Evolutionary conservation across 306 rosid genomes (phyloP), one percentile per base, ranked within the genome.

Genomic region (Astragalus membranaceus): DNA sequence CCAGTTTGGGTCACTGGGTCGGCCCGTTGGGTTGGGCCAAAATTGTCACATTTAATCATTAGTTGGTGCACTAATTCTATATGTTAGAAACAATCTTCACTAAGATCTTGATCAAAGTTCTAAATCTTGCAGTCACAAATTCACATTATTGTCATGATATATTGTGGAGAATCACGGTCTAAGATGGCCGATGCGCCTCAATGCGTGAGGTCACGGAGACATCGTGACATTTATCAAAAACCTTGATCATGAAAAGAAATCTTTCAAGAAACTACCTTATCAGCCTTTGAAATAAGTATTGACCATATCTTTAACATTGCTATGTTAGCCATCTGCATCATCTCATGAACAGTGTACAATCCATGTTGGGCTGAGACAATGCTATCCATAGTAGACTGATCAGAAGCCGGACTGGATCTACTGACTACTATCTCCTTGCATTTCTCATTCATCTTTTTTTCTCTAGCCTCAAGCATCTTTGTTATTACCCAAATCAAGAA

Each of bases 321-420:
- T 66, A 95, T 81, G 76, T 91, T 91, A 29, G 92, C 87, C 13
- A 42, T 73, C 81, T 80, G 87, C 79, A 85, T 78, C 76, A 83
- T 66, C 79, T 91, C 92, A 47, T 85, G 89, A 49, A 76, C 80
- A 48, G 83, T 86, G 73, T 86, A 83, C 29, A 91, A 29, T 42
- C 97, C 88, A 3, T 86, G 89, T 64, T 91, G 99, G 69, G 97
- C 97, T 1, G 92, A 83, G 76, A 91, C 95, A 14, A 95, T 82
- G 86, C 83, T 91, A 53, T 87, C 96, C 83, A 89, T 76, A 1
- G 95, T 83, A 41, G 83, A 76, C 75, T 75, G 83, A 30, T 95
- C 89, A 3, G 92, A 80, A 52, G 83, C 75, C 44, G 68, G 79
- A 57, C 61, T 78, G 8, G 72, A 8, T 60, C 75, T 79, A 23